These are phyloP conservation scores for Coriaria nepalensis DNA, from an alignment of 306 rosid genomes.

Conservation along the genomic window DNA sequence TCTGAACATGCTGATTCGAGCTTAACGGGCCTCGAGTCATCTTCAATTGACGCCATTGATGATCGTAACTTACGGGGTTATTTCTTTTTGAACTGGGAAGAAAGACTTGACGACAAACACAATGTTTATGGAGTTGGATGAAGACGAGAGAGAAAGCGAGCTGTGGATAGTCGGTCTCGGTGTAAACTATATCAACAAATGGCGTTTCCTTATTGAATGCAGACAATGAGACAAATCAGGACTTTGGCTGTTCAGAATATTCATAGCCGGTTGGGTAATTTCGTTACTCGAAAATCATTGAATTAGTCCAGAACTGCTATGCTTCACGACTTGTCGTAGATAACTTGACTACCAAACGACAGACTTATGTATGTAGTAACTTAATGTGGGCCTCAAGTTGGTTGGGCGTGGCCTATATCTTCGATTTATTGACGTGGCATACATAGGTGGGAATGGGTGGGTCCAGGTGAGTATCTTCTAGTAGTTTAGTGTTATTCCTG, in stretches of 20 bases:
- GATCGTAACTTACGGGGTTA: neutral
- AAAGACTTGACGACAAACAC: slow-evolving; percentile 3
- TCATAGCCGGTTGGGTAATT: slow-evolving; percentile 24
- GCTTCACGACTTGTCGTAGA: too few relatives aligned
- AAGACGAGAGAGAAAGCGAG: slow-evolving; percentile 16
- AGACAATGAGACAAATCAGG: slow-evolving; percentile 28
- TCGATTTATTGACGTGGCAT: too few relatives aligned
- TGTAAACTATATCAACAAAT: slow-evolving; percentile 46
- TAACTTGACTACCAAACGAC: too few relatives aligned
- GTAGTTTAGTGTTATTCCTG: too few relatives aligned
- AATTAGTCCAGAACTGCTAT: slow-evolving; percentile 5
- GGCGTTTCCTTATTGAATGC: slow-evolving; percentile 25
- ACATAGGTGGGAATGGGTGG: too few relatives aligned
- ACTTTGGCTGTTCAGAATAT: slow-evolving; percentile 13
- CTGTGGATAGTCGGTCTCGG: slow-evolving; percentile 20
- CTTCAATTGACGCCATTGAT: slow-evolving; percentile 25
- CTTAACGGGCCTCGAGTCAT: slow-evolving; percentile 18
- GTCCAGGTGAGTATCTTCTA: too few relatives aligned
- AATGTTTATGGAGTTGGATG: slow-evolving; percentile 19
- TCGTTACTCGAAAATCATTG: neutral
- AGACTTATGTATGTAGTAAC: too few relatives aligned
- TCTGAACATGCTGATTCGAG: slow-evolving; percentile 46
- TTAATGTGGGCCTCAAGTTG: too few relatives aligned
- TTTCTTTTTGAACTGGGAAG: neutral
- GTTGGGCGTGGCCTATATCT: too few relatives aligned